Evolutionary conservation across 2,329 filamentous ascomycete genomes (phyloP), one percentile per base, ranked within the genome.

Genomic region (Ceratocystis cacaofunesta): DNA sequence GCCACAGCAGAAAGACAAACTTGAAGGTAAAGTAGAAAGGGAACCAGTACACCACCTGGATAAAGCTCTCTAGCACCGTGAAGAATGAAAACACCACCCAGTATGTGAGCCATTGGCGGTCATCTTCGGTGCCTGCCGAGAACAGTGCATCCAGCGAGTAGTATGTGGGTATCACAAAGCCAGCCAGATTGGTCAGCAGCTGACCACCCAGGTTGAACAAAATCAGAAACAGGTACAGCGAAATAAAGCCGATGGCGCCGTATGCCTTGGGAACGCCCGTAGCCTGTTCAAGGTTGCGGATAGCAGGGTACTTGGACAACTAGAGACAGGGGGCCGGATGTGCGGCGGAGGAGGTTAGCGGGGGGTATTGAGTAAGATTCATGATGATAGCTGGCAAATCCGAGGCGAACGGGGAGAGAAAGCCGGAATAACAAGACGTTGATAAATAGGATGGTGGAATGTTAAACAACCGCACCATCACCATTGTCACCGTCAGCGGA

Each of bases 21-120:
- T 99, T 99, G 88, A 99, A 97, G 75, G 92, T 92, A 79, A 90
- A 99, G 88, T 99, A 99, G 82, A 99, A 99, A 74, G 94, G 88
- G 81, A 95, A 90, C 89, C 89, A 95, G 83, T 94, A 94, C 69
- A 92, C 88, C 69, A 90, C 88, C 78, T 83, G 91, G 73, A 95
- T 78, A 68, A 88, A 82, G 76, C 88, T 91, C 82, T 95, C 90
- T 71, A 90, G 74, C 62, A 94, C 88, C 78, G 87, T 91, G 77
- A 94, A 85, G 78, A 89, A 87, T 65, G 89, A 80, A 74, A 89
- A 94, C 68, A 90, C 87, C 68, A 95, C 88, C 89, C 89, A 95
- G 81, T 95, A 95, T 86, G 85, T 87, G 73, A 88, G 75, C 85
- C 85, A 88, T 80, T 94, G 89, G 66, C 88, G 91, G 74, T 94